Evolutionary conservation across 352 stramenopile species (phyloP).

Genomic region (Phytophthora hybrid): DNA sequence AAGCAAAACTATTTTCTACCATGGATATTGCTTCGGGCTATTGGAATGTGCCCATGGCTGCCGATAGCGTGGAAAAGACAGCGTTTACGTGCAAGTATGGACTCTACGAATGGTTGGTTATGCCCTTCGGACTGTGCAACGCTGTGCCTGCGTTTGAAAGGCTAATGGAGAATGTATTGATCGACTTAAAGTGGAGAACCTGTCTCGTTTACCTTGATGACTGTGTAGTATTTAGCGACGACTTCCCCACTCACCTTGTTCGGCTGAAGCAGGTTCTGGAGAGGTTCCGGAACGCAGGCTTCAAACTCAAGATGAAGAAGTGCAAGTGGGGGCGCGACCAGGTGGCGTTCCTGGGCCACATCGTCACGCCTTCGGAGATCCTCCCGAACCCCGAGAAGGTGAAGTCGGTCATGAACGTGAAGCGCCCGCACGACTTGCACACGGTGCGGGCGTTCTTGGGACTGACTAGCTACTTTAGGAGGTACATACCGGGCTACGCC

Average conservation of each 20-base stretch:
- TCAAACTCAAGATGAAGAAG: slow-evolving; percentile 23
- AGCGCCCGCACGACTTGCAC: too few species aligned
- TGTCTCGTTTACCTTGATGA: slow-evolving; percentile 12
- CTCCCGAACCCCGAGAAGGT: slow-evolving; percentile 9
- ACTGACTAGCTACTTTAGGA: too few species aligned
- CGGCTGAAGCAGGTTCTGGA: not conserved
- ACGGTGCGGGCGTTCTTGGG: too few species aligned
- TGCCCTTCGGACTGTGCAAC: slow-evolving; percentile 6
- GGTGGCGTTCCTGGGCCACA: slow-evolving; percentile 1
- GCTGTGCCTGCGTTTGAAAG: not conserved
- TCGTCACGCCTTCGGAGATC: too few species aligned
- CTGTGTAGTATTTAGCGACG: slow-evolving; percentile 11
- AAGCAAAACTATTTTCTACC: slow-evolving; percentile 8
- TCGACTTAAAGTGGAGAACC: slow-evolving; percentile 5
- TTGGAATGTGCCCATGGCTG: not conserved
- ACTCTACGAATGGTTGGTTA: not conserved
- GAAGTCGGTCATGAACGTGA: slow-evolving; percentile 6
- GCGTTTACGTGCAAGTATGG: slow-evolving; percentile 15
- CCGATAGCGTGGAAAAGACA: not conserved
- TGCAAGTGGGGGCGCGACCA: slow-evolving; percentile 7
- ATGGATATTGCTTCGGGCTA: not conserved
- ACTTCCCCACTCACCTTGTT: slow-evolving; percentile 8
- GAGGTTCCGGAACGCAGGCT: not conserved
- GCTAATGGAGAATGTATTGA: slow-evolving; percentile 17
- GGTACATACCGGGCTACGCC: too few species aligned